Base-by-base conservation (phyloP, 2,329 filamentous ascomycete genomes). In the Fusarium duplospermum region DNA sequence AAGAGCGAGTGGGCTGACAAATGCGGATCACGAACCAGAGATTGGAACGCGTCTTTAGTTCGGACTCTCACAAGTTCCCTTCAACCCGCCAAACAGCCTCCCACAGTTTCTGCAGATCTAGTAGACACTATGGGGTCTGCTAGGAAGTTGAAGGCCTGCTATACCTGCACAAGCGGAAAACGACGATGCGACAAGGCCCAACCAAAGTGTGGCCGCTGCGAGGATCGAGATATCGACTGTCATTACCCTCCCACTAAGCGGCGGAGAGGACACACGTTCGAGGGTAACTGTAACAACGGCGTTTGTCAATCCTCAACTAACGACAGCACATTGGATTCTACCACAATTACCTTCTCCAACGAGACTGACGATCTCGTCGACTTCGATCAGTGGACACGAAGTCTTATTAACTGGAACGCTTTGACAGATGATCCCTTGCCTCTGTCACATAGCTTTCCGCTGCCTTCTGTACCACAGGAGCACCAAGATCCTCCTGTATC, bases 91-190 rank as follows among this genome's bases (percentile, higher is more conserved):
- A 6, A 31, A 14, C 27, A 20, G 18, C 18, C 18, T 31, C 27
- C 27, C 27, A 31, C 27, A n/a, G 47, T 31, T 31, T 52, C 47
- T 27, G 27, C 47, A 52, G 27, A 38, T 6, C 33, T 27, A 24
- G 31, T 22, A 22, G 33, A 16, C 33, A 36, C 57, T 22, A 66
- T 66, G 64, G 24, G 45, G 7, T 33, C 57, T 14, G n/a, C 45
- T 14, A 45, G 45, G 9, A 62, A 66, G n/a, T 7, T 52, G 18
- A 66, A 67, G 33, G 67, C 67, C 4, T 70, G 67, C 31, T 31
- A 52, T n/a, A n/a, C 67, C n/a, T 70, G 67, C 27, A 62, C 67
- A 11, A 63, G n/a, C 11, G 67, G 64, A 18, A 70, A 70, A 35
- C 59, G 67, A 16, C 64, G 64, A n/a, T 70, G 67, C 29, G 64